These are phyloP conservation scores for Chrysoporthe austroafricana DNA, from an alignment of 2,329 filamentous ascomycete species.

Conservation along the genomic window DNA sequence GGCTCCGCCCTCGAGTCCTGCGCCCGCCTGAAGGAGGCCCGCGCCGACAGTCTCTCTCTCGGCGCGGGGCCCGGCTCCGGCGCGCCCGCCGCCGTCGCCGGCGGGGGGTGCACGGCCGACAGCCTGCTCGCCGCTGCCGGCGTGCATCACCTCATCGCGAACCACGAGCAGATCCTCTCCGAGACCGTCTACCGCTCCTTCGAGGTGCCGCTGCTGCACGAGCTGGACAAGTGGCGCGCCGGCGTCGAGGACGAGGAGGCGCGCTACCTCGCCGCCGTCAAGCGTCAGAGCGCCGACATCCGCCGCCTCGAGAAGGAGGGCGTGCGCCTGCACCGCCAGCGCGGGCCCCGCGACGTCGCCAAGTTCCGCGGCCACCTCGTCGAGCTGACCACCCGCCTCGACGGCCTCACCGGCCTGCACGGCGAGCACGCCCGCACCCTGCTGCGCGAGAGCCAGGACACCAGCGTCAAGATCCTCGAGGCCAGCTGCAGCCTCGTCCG, in stretches of 20 bases:
- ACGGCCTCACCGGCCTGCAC: conserved; percentile 65
- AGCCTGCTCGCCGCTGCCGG: conserved; percentile 64
- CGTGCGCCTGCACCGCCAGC: conserved; percentile 60
- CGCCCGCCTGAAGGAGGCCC: conserved; percentile 69
- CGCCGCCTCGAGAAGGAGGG: conserved; percentile 68
- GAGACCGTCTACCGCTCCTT: conserved; percentile 71
- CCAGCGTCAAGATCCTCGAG: conserved; percentile 64
- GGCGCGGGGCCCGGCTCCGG: conserved; percentile 25
- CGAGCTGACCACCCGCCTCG: conserved; percentile 63
- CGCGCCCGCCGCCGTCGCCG: conserved; percentile 47
- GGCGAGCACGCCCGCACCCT: conserved; percentile 63
- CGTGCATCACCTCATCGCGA: conserved; percentile 69
- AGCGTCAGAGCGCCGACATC: conserved; percentile 62
- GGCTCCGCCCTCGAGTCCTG: conserved; percentile 68
- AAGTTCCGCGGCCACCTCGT: conserved; percentile 67
- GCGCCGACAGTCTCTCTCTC: conserved; percentile 58
- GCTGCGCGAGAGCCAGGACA: conserved; percentile 67
- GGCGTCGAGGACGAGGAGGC: conserved; percentile 69
- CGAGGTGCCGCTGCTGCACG: conserved; percentile 71
- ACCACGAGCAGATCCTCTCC: conserved; percentile 71
- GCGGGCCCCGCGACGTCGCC: conserved; percentile 63
- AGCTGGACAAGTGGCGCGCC: conserved; percentile 67
- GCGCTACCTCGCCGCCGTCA: conserved; percentile 59
- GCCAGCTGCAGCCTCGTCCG: conserved; percentile 67
- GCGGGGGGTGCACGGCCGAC: conserved; percentile 66